Evolutionary conservation across 2,329 filamentous ascomycete genomes (phyloP).

Genomic region (Fusarium austroafricanum): DNA sequence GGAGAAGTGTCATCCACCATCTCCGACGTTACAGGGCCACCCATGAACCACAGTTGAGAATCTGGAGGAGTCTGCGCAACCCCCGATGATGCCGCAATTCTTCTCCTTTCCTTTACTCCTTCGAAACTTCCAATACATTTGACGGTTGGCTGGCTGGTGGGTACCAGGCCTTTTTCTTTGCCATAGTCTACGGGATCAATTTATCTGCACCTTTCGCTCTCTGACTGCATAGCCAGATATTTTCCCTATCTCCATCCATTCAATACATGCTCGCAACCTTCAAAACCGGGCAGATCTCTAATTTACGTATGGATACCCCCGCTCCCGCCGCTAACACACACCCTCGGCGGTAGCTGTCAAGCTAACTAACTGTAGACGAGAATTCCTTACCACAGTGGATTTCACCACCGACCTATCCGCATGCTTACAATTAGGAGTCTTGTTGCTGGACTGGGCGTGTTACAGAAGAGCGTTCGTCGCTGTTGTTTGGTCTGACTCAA

Average conservation of each 20-base stretch:
- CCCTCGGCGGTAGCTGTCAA: slow-evolving; percentile 23
- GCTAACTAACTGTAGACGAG: slow-evolving; percentile 1
- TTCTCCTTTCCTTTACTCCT: slow-evolving; percentile 12
- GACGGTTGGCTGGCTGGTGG: neutral
- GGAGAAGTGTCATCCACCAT: slow-evolving; percentile 40
- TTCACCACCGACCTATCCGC: slow-evolving; percentile 15
- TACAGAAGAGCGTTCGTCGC: neutral
- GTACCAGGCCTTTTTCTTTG: neutral
- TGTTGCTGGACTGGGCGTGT: slow-evolving; percentile 12
- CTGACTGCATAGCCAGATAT: neutral
- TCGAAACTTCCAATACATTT: slow-evolving; percentile 3
- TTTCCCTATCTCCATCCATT: neutral
- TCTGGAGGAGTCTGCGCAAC: slow-evolving; percentile 38
- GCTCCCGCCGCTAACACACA: slow-evolving; percentile 37
- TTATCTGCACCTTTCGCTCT: neutral
- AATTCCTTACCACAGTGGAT: slow-evolving; percentile 14
- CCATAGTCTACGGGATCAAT: neutral
- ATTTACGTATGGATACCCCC: slow-evolving; percentile 26
- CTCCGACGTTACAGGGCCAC: slow-evolving; percentile 36
- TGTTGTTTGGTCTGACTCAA: slow-evolving; percentile 10
- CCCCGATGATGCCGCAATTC: slow-evolving; percentile 36
- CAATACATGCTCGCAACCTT: neutral
- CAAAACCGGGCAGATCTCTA: slow-evolving; percentile 18
- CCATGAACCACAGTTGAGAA: slow-evolving; percentile 34
- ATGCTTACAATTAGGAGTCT: slow-evolving; percentile 22